Base-by-base conservation (phyloP, 83 land plant species). In the Larix sibirica region DNA sequence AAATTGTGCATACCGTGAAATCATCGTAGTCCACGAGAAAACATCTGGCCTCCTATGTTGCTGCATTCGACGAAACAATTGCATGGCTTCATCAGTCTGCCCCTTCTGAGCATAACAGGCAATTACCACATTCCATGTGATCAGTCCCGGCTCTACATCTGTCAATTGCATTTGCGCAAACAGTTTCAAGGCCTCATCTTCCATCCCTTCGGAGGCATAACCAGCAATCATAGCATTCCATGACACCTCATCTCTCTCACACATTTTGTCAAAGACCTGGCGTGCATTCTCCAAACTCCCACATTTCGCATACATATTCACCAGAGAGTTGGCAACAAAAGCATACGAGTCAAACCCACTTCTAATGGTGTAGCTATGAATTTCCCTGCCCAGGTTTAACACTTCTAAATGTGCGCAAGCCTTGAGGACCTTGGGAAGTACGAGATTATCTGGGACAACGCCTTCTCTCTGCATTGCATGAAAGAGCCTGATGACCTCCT, bases 81-180 rank as follows among this genome's bases (percentile, higher is more conserved):
- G 23, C 42, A 82, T 14, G 21, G 81, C 83, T 20, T 73, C 77
- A 8, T 50, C 36, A 4, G n/a, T 66, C 28, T n/a, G 36, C 38
- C 83, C 83, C 24, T 75, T 38, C 5, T 23, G 60, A 71, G 36
- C 62, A 20, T 82, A 58, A 28, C 75, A 47, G 38, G 81, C 58
- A 44, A 71, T 21, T 62, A 82, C 12, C 33, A 66, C 58, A 71
- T 79, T 58, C 83, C 83, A 82, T 9, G 93, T 94, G n/a, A 94
- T 83, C 20, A 82, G 77, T 60, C 85, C 88, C 2, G 90, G 88
- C 58, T 38, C 82, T 23, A 83, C 8, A n/a, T 26, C 69, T 31
- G 58, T 74, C 70, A 83, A 81, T 77, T 89, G 89, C 93, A 95
- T 94, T 79, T 88, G 61, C 12, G 88, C 24, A 42, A 92, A 94